Evolutionary conservation across 108 stramenopile genomes (phyloP).

Genomic region (Nannochloropsis gaditana): DNA sequence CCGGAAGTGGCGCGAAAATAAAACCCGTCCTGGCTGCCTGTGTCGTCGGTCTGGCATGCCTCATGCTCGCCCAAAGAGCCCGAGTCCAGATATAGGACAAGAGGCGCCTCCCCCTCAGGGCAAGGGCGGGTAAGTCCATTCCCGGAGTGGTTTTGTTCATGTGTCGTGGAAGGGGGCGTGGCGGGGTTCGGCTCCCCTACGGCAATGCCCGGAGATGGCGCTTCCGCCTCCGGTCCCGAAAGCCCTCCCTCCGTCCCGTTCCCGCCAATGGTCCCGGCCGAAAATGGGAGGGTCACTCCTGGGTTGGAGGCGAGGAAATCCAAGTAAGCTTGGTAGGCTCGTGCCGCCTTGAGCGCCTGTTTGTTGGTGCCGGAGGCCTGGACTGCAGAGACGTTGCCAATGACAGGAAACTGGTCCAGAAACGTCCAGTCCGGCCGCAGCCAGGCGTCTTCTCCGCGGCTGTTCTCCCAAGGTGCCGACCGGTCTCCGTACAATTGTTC

Average conservation of each 20-base stretch:
- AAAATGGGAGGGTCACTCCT: background rate
- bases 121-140: background rate
- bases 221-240: background rate
- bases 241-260: background rate
- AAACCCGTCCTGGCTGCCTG: background rate
- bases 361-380: background rate
- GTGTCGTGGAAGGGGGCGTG: background rate
- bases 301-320: background rate
- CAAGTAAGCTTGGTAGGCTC: background rate
- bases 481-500: background rate
- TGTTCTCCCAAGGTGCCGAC: constrained; percentile 12
- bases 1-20: background rate
- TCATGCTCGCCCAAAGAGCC: background rate
- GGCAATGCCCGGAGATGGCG: background rate
- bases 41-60: background rate
- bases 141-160: background rate
- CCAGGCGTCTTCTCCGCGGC: background rate
- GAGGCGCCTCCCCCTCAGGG: background rate
- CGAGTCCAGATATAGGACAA: background rate
- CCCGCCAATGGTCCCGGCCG: background rate
- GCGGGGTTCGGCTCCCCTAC: background rate
- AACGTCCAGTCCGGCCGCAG: background rate
- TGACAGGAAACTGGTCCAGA: background rate
- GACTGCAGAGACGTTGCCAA: background rate
- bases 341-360: background rate